Evolutionary conservation across 345 rosid genomes (phyloP).

Genomic region (Alliaria petiolata): DNA sequence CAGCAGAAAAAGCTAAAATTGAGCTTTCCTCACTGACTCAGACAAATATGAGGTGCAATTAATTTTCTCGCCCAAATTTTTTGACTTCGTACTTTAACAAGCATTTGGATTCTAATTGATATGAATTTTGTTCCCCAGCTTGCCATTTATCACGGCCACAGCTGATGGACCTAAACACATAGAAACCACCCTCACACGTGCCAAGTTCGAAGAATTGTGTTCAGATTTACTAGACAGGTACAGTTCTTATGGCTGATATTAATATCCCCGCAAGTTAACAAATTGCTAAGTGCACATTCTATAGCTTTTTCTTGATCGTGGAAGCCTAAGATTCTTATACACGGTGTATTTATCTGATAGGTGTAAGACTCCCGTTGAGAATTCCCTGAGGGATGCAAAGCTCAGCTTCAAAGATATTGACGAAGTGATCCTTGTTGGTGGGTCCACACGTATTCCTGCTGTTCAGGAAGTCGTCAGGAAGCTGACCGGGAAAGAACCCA

Average conservation of each 20-base stretch:
- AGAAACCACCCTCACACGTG: constrained; percentile 88
- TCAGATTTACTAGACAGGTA: constrained; percentile 91
- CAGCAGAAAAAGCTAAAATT: constrained; percentile 97
- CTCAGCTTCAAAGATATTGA: constrained; percentile 80
- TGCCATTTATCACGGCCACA: constrained; percentile 98
- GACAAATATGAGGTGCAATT: constrained; percentile 66
- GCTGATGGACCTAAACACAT: constrained; percentile 99
- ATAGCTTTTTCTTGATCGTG: neutral
- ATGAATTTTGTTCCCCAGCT: constrained; percentile 36
- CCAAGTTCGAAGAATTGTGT: constrained; percentile 88
- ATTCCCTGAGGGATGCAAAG: constrained; percentile 82
- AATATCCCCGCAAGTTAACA: too few relatives aligned
- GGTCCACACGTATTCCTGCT: constrained; percentile 97
- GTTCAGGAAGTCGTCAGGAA: constrained; percentile 91
- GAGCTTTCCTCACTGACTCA: constrained; percentile 93
- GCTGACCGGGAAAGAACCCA: constrained; percentile 90
- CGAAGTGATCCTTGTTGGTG: constrained; percentile 98
- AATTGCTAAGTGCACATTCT: neutral
- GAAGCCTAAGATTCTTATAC: neutral
- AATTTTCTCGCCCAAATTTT: neutral
- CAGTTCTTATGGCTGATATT: neutral
- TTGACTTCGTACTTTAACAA: neutral
- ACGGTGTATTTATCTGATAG: constrained; percentile 30
- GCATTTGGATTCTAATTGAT: neutral
- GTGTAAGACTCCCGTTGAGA: constrained; percentile 86